Percentiles rank a stretch among this genome's conserved stretches.
phyloP scores from a whole-genome alignment of 306 rosid genomes.

The Malus domestica region DNA sequence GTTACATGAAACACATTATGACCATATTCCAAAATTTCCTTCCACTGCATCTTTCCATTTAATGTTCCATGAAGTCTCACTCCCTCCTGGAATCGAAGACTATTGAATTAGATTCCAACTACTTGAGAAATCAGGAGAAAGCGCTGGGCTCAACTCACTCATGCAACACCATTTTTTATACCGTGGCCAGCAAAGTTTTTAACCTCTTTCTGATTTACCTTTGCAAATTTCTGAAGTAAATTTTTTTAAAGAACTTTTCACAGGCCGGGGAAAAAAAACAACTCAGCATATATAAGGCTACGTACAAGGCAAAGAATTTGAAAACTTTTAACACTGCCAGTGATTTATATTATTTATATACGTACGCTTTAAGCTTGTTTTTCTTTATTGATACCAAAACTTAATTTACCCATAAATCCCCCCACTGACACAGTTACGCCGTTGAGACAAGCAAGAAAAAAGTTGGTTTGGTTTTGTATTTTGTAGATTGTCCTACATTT shows the following conservation, averaged over 20 bases:
- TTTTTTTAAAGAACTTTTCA: background rate
- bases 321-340: background rate
- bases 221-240: background rate
- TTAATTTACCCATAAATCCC: background rate
- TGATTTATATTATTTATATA: background rate
- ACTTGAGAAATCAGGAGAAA: background rate
- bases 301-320: background rate
- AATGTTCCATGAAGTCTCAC: slow-evolving; percentile 14
- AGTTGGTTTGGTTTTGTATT: background rate
- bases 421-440: background rate
- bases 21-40: slow-evolving; percentile 38
- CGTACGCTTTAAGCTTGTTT: background rate
- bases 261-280: background rate
- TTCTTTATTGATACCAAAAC: background rate
- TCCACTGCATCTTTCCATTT: slow-evolving; percentile 33
- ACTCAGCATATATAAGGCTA: background rate
- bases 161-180: background rate
- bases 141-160: background rate
- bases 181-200: background rate
- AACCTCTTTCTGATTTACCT: background rate
- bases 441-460: background rate
- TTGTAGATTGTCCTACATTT: background rate
- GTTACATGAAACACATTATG: slow-evolving; percentile 21
- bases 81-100: slow-evolving; percentile 50
- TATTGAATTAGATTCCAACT: background rate